phyloP scores from a whole-genome alignment of 352 stramenopile genomes.

The Plasmopara halstedii region DNA sequence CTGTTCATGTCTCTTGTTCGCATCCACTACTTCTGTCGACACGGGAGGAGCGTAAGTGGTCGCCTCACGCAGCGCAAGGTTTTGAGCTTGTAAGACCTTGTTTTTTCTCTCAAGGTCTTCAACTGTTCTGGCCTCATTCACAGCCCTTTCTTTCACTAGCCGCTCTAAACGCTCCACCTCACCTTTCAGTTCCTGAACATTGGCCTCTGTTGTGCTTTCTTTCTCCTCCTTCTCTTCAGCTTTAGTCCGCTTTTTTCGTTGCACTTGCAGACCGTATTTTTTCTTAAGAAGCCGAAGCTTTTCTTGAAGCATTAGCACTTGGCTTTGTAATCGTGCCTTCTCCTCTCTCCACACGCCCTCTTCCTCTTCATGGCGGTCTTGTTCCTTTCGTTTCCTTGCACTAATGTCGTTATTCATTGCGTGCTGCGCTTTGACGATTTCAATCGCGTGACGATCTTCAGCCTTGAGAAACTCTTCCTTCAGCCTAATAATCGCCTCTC shows the following conservation, averaged over 20 bases:
- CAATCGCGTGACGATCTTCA: constrained; percentile 71
- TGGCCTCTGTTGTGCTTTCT: constrained; percentile 1
- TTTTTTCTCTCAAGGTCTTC: constrained; percentile 64
- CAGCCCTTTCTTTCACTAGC: constrained; percentile 50
- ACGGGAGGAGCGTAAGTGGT: background rate
- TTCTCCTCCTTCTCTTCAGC: constrained; percentile 22
- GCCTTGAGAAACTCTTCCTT: constrained; percentile 87
- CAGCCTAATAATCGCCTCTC: constrained; percentile 76
- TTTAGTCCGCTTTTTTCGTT: constrained; percentile 8
- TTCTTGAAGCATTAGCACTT: constrained; percentile 59
- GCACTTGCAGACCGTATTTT: constrained; percentile 19
- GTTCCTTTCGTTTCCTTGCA: constrained; percentile 28
- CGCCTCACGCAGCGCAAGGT: constrained; percentile 64
- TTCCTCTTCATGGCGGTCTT: constrained; percentile 30
- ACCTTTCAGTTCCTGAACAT: constrained; percentile 20
- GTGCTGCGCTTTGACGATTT: constrained; percentile 51
- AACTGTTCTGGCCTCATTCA: constrained; percentile 33
- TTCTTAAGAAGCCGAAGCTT: constrained; percentile 42
- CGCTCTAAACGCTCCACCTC: constrained; percentile 50
- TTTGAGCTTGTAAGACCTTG: constrained; percentile 70
- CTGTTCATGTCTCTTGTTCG: constrained; percentile 17
- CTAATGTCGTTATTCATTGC: constrained; percentile 25
- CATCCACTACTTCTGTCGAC: background rate
- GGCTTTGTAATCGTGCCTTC: constrained; percentile 38
- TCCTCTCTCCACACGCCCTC: constrained; percentile 39